These are phyloP conservation scores for Skeletonema costatum DNA, from an alignment of 108 stramenopile genomes.

Conservation along the genomic window DNA sequence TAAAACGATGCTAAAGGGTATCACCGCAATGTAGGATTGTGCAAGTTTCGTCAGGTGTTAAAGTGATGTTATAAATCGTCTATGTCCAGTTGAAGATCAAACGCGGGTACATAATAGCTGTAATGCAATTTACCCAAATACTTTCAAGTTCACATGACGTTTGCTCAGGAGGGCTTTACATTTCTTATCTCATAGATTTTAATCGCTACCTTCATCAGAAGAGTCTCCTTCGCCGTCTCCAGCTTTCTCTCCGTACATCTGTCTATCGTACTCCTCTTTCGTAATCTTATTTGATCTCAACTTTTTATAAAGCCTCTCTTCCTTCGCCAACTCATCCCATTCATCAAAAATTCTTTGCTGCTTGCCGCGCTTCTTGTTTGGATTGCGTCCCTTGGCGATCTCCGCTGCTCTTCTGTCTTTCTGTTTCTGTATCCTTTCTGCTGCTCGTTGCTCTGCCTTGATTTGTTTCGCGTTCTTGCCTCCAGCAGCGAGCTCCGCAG, in stretches of 20 bases:
- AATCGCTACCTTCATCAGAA: conserved; percentile 20
- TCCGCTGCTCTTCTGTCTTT: conserved; percentile 63
- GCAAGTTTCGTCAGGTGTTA: no score
- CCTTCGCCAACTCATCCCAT: conserved; percentile 98
- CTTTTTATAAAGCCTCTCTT: conserved; percentile 94
- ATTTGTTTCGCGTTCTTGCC: conserved; percentile 93
- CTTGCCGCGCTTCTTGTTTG: conserved; percentile 88
- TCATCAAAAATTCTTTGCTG: conserved; percentile 91
- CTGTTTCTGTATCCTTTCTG: conserved; percentile 62
- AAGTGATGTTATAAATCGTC: no score
- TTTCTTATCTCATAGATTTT: neutral
- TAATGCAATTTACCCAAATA: no score
- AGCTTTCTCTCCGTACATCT: conserved; percentile 53
- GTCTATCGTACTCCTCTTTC: conserved; percentile 77
- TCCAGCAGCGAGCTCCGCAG: conserved; percentile 81
- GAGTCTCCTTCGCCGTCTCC: conserved; percentile 16
- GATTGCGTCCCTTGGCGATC: conserved; percentile 87
- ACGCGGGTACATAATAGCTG: no score
- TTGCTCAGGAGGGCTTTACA: no score
- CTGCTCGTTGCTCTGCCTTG: conserved; percentile 84
- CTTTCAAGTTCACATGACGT: no score
- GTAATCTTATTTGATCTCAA: conserved; percentile 83
- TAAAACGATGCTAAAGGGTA: neutral
- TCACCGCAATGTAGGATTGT: no score
- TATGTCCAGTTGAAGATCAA: no score